These are phyloP conservation scores for Colletotrichum nymphaeae DNA, from an alignment of 2,329 filamentous ascomycete species.

Conservation along the genomic window DNA sequence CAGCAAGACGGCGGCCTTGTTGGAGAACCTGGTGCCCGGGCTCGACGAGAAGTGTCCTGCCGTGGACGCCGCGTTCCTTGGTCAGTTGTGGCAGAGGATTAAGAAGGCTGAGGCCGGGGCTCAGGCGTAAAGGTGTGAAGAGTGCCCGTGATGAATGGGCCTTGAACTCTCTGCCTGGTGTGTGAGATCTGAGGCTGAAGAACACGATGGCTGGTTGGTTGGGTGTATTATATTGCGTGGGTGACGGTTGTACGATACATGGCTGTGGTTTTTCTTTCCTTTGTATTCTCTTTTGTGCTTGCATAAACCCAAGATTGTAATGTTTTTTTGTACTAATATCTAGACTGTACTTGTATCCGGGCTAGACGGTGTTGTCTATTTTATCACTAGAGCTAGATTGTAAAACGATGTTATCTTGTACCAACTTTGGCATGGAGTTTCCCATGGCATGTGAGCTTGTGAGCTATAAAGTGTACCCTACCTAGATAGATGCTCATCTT, in stretches of 20 bases:
- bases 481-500: not conserved
- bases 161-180: not conserved
- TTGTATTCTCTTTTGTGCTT: not conserved
- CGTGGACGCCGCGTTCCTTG: constrained; percentile 37
- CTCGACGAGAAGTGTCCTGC: constrained; percentile 37
- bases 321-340: not conserved
- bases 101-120: not conserved
- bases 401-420: not conserved
- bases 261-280: not conserved
- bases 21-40: constrained; percentile 37
- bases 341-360: not conserved
- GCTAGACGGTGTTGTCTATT: not conserved
- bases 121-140: not conserved
- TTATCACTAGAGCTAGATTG: not conserved
- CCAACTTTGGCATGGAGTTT: not conserved
- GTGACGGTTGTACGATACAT: not conserved
- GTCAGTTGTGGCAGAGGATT: not conserved
- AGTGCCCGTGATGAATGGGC: not conserved
- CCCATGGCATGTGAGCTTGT: not conserved
- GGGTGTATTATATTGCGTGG: not conserved
- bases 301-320: not conserved
- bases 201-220: not conserved
- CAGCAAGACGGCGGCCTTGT: constrained; percentile 33
- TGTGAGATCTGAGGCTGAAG: not conserved
- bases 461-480: too few species aligned